Percentiles rank a stretch among this genome's conserved stretches.
Conservation (phyloP, 345 rosid genomes). For the Kernera saxatilis region DNA sequence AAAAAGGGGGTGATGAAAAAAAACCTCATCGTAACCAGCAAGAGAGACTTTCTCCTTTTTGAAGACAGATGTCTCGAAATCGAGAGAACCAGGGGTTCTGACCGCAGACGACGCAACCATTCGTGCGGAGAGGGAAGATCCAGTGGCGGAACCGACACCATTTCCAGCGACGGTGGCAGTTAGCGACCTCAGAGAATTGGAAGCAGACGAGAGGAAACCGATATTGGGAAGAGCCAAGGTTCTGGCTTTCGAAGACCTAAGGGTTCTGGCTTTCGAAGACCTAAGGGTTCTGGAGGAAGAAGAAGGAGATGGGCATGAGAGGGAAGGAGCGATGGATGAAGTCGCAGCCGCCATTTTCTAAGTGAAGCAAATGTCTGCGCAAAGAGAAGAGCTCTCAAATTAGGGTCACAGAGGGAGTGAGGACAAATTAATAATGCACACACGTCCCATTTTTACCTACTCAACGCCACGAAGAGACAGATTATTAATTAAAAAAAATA, state of each 20-base stretch:
- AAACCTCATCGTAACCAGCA: conserved; percentile 76
- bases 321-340: conserved; percentile 35
- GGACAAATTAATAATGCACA: neutral
- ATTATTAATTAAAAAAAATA: neutral
- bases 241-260: conserved; percentile 11
- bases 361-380: conserved; percentile 10
- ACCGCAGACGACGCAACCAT: conserved; percentile 45
- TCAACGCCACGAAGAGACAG: neutral
- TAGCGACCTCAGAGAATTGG: conserved; percentile 36
- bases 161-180: conserved; percentile 27
- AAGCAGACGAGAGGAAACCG: conserved; percentile 39
- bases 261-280: conserved; percentile 27
- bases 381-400: conserved; percentile 13
- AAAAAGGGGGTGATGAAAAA: neutral
- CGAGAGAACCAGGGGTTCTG: conserved; percentile 35
- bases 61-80: conserved; percentile 74
- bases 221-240: conserved; percentile 23
- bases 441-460: neutral
- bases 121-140: conserved; percentile 43
- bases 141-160: conserved; percentile 21
- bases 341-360: conserved; percentile 43
- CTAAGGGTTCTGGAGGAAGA: conserved; percentile 26
- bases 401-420: conserved; percentile 8
- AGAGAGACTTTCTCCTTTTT: conserved; percentile 76
- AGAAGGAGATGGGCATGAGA: conserved; percentile 26